phyloP scores from a whole-genome alignment of 805 yeast species.

The Pichia californica region DNA sequence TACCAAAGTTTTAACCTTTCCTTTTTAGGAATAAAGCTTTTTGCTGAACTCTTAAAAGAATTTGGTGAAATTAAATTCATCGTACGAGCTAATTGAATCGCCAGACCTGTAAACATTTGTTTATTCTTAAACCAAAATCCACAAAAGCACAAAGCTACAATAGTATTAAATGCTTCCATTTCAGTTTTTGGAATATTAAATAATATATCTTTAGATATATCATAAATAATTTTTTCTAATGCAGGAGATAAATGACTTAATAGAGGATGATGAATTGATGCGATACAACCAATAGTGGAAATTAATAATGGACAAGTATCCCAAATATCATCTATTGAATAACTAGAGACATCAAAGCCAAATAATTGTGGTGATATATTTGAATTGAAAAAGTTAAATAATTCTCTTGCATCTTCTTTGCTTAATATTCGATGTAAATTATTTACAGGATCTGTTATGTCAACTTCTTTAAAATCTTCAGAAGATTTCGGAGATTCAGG shows the following conservation, averaged over 20 bases:
- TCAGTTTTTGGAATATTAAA: conserved; percentile 34
- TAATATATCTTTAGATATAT: conserved; percentile 27
- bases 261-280: conserved; percentile 53
- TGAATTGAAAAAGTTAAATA: conserved; percentile 45
- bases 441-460: background rate
- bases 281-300: conserved; percentile 53
- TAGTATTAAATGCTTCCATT: conserved; percentile 48
- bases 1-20: conserved; percentile 60
- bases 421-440: conserved; percentile 18
- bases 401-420: conserved; percentile 34
- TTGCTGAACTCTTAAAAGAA: conserved; percentile 9
- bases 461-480: background rate
- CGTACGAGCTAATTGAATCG: conserved; percentile 58
- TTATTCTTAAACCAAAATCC: conserved; percentile 65
- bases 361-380: conserved; percentile 58
- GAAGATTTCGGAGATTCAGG: background rate
- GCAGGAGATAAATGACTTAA: conserved; percentile 20
- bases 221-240: conserved; percentile 27
- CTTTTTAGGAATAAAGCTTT: conserved; percentile 25
- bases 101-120: conserved; percentile 61
- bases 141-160: conserved; percentile 57
- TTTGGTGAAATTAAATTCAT: conserved; percentile 35
- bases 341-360: conserved; percentile 53
- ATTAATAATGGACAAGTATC: conserved; percentile 49
- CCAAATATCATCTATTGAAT: conserved; percentile 47